phyloP scores from a whole-genome alignment of 2,329 filamentous ascomycete genomes.

The Periconia digitata region DNA sequence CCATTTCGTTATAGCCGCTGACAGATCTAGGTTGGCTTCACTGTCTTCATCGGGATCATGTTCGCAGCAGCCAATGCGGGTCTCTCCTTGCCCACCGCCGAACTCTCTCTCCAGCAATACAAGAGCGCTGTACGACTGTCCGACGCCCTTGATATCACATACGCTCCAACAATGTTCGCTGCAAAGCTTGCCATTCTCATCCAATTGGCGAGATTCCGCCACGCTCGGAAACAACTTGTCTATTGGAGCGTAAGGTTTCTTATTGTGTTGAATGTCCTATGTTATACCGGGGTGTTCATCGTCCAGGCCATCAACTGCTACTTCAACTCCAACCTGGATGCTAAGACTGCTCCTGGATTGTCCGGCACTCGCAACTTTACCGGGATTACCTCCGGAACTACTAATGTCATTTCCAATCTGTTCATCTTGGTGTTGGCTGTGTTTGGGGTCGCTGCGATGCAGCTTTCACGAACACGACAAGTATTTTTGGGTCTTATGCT shows the following conservation, averaged over 20 bases:
- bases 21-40: constrained; percentile 1
- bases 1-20: neutral
- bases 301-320: constrained; percentile 23
- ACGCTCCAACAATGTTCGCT: constrained; percentile 17
- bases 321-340: constrained; percentile 24
- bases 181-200: constrained; percentile 22
- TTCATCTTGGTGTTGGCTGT: constrained; percentile 17
- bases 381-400: constrained; percentile 12
- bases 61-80: constrained; percentile 8
- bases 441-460: constrained; percentile 9
- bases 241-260: constrained; percentile 19
- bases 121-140: constrained; percentile 8
- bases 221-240: constrained; percentile 7
- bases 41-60: constrained; percentile 5
- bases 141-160: constrained; percentile 13
- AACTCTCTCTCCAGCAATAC: constrained; percentile 3
- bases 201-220: constrained; percentile 18
- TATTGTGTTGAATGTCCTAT: constrained; percentile 18
- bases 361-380: constrained; percentile 16
- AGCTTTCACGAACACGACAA: constrained; percentile 6
- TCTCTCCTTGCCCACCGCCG: neutral
- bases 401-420: constrained; percentile 26
- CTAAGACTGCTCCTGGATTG: constrained; percentile 15
- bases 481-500: constrained; percentile 6
- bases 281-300: constrained; percentile 20